A percentile compares a stretch with the other conserved stretches of the same genome.
These are phyloP conservation scores for Neofusicoccum laricinum DNA, from an alignment of 2,329 filamentous ascomycete species.

Conservation along the genomic window DNA sequence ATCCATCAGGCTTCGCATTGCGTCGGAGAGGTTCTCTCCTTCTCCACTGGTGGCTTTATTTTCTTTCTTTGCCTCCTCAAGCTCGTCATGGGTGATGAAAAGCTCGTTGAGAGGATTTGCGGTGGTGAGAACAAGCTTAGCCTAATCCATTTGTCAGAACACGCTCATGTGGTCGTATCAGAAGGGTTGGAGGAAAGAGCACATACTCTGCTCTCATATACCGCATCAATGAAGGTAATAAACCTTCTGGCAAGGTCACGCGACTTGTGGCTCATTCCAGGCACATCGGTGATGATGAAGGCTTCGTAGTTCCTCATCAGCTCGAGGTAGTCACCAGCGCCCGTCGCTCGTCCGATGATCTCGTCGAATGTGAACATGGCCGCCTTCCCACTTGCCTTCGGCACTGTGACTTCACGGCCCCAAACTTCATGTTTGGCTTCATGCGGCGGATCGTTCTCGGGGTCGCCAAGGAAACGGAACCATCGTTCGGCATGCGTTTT, in stretches of 20 bases:
- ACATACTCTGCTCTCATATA: constrained; percentile 71
- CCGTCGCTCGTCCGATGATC: constrained; percentile 81
- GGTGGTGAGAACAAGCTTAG: constrained; percentile 92
- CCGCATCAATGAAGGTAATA: constrained; percentile 96
- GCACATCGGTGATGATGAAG: constrained; percentile 88
- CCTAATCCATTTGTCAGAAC: constrained; percentile 50
- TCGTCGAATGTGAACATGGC: constrained; percentile 93
- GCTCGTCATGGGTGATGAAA: constrained; percentile 34
- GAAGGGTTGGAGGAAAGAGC: background rate
- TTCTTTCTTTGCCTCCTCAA: constrained; percentile 42
- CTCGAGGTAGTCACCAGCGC: constrained; percentile 93
- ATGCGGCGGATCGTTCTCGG: constrained; percentile 71
- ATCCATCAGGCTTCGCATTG: constrained; percentile 80
- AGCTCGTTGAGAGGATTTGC: constrained; percentile 68
- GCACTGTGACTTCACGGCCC: constrained; percentile 87
- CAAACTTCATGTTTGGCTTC: constrained; percentile 79
- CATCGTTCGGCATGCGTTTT: constrained; percentile 83
- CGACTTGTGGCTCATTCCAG: constrained; percentile 82
- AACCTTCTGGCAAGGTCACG: constrained; percentile 88
- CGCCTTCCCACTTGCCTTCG: constrained; percentile 79
- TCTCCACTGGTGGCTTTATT: constrained; percentile 39
- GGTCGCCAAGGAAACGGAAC: constrained; percentile 92
- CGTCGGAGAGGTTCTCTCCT: constrained; percentile 58
- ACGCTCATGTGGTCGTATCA: background rate
- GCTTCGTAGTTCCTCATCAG: constrained; percentile 85